A percentile compares a stretch with the other conserved stretches of the same genome.
Evolutionary conservation across 371 early-diverging fungal genomes (phyloP).

Genomic region (Haplosporangium sp.): DNA sequence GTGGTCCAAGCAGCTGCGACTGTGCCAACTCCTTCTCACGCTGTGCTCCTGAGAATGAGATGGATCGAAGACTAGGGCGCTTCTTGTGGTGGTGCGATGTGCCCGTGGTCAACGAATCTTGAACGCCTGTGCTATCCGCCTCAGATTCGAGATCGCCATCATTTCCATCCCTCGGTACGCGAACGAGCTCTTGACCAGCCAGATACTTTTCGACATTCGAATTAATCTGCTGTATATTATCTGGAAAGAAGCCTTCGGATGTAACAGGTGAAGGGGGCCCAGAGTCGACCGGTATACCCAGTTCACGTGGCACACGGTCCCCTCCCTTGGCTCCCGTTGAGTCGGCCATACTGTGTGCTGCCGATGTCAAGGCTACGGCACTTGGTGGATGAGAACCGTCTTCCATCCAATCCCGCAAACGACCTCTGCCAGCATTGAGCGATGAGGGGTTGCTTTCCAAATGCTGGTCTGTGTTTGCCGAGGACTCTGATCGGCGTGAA

Average conservation of each 20-base stretch:
- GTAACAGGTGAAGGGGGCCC: conserved; percentile 42
- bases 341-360: conserved; percentile 24
- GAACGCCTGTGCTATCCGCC: conserved; percentile 28
- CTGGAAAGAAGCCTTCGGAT: conserved; percentile 47
- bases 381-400: conserved; percentile 26
- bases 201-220: conserved; percentile 44
- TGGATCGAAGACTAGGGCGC: conserved; percentile 40
- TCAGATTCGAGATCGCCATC: conserved; percentile 40
- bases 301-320: conserved; percentile 34
- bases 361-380: conserved; percentile 18
- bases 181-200: conserved; percentile 43
- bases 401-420: conserved; percentile 50
- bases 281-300: conserved; percentile 21
- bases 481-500: conserved; percentile 43
- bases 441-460: conserved; percentile 15
- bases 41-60: conserved; percentile 45
- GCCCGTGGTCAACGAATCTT: conserved; percentile 35
- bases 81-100: conserved; percentile 34
- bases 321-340: conserved; percentile 20
- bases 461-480: conserved; percentile 34
- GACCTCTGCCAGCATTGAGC: conserved; percentile 13
- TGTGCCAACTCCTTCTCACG: conserved; percentile 41
- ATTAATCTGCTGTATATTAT: conserved; percentile 27
- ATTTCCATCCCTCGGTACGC: conserved; percentile 22
- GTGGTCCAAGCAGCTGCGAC: conserved; percentile 45